phyloP scores from a whole-genome alignment of 352 stramenopile genomes.

The Phytophthora rubi region DNA sequence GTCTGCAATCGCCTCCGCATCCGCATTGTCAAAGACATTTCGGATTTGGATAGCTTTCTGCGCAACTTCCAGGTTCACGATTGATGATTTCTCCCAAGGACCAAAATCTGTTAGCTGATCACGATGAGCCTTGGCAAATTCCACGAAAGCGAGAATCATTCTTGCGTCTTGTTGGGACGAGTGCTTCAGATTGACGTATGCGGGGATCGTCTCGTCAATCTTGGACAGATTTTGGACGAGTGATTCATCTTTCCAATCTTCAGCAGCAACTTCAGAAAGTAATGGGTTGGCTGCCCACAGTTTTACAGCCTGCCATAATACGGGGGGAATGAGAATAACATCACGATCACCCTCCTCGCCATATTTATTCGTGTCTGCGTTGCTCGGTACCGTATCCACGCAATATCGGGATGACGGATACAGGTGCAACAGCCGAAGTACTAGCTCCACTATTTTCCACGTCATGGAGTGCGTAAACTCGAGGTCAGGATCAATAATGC shows the following conservation, averaged over 20 bases:
- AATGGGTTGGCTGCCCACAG: constrained; percentile 34
- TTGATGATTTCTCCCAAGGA: constrained; percentile 10
- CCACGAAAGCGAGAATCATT: constrained; percentile 43
- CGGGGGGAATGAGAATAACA: constrained; percentile 37
- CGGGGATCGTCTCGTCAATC: constrained; percentile 40
- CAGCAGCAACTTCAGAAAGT: constrained; percentile 30
- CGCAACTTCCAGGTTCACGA: constrained; percentile 32
- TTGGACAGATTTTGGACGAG: constrained; percentile 25
- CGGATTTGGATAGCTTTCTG: constrained; percentile 38
- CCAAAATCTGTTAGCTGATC: constrained; percentile 23
- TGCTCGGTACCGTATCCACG: constrained; percentile 10
- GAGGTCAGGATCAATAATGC: constrained; percentile 27
- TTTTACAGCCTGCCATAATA: constrained; percentile 51
- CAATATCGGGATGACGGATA: constrained; percentile 42
- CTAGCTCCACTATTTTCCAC: constrained; percentile 54
- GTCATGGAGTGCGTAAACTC: constrained; percentile 29
- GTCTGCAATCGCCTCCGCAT: constrained; percentile 34
- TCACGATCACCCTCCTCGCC: background rate
- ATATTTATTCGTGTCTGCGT: background rate
- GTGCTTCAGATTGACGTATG: constrained; percentile 42
- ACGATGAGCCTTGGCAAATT: constrained; percentile 23
- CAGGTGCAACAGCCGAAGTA: constrained; percentile 43
- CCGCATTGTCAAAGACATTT: constrained; percentile 24
- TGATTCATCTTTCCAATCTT: constrained; percentile 43
- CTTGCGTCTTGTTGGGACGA: constrained; percentile 26